Evolutionary conservation across 2,329 filamentous ascomycete species (phyloP).

Genomic region (Pseudocercospora macadamiae): DNA sequence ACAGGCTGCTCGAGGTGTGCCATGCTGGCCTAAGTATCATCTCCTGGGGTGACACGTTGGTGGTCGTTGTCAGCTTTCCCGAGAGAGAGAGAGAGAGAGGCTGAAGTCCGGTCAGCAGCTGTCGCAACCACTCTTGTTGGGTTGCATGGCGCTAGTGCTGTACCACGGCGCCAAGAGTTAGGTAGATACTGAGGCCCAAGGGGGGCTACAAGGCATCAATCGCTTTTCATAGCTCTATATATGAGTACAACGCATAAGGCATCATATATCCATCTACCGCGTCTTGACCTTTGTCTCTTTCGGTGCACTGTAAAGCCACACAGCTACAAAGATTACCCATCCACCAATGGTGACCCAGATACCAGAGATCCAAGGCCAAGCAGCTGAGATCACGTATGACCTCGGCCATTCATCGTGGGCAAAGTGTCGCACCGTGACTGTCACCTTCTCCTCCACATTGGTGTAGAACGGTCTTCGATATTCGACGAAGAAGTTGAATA

Average conservation of each 20-base stretch:
- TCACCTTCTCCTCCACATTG: conserved; percentile 88
- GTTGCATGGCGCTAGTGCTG: too few species aligned
- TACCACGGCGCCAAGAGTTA: too few species aligned
- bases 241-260: background rate
- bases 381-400: conserved; percentile 84
- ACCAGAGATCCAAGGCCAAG: conserved; percentile 92
- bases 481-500: conserved; percentile 97
- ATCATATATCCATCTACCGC: conserved; percentile 18
- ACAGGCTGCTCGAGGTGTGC: too few species aligned
- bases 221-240: conserved; percentile 10
- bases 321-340: conserved; percentile 79
- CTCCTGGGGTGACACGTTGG: too few species aligned
- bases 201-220: background rate
- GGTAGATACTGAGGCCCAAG: background rate
- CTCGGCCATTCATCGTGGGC: conserved; percentile 96
- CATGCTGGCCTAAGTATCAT: too few species aligned
- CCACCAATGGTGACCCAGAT: conserved; percentile 81
- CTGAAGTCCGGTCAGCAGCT: too few species aligned
- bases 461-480: conserved; percentile 94
- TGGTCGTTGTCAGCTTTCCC: too few species aligned
- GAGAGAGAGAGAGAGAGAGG: too few species aligned
- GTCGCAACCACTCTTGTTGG: too few species aligned
- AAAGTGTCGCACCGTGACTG: conserved; percentile 93
- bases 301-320: conserved; percentile 83
- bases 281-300: conserved; percentile 42